These are phyloP conservation scores for Lachnellula suecica DNA, from an alignment of 2,329 filamentous ascomycete genomes.

Conservation along the genomic window DNA sequence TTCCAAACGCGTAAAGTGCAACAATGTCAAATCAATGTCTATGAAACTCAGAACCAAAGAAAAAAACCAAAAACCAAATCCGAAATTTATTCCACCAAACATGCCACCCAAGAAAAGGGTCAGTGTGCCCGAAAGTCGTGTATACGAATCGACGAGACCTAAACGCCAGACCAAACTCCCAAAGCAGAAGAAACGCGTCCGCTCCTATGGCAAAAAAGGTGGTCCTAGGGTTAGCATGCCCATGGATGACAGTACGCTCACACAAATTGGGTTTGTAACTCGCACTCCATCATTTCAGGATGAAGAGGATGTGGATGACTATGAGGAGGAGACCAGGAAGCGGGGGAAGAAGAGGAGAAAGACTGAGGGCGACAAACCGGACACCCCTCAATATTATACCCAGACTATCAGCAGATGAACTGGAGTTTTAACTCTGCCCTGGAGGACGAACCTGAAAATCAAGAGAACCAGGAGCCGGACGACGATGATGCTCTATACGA, in stretches of 20 bases:
- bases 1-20: too few relatives aligned
- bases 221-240: constrained; percentile 14
- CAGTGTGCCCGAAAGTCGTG: constrained; percentile 23
- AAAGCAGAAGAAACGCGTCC: constrained; percentile 20
- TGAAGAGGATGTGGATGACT: constrained; percentile 12
- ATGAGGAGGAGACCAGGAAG: constrained; percentile 19
- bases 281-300: background rate
- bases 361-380: constrained; percentile 19
- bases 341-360: constrained; percentile 23
- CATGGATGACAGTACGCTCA: constrained; percentile 28
- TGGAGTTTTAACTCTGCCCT: constrained; percentile 20
- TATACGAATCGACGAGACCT: constrained; percentile 27
- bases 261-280: constrained; percentile 28
- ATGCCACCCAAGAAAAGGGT: constrained; percentile 23
- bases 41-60: too few relatives aligned
- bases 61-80: too few relatives aligned
- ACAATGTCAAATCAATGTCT: too few relatives aligned
- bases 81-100: too few relatives aligned
- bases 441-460: constrained; percentile 13
- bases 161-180: constrained; percentile 26
- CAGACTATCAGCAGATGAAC: constrained; percentile 32
- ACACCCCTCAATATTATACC: constrained; percentile 19
- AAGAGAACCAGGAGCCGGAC: background rate
- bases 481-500: constrained; percentile 18
- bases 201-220: constrained; percentile 25